phyloP scores from a whole-genome alignment of 2,329 filamentous ascomycete genomes.

The Fusarium proliferatum region DNA sequence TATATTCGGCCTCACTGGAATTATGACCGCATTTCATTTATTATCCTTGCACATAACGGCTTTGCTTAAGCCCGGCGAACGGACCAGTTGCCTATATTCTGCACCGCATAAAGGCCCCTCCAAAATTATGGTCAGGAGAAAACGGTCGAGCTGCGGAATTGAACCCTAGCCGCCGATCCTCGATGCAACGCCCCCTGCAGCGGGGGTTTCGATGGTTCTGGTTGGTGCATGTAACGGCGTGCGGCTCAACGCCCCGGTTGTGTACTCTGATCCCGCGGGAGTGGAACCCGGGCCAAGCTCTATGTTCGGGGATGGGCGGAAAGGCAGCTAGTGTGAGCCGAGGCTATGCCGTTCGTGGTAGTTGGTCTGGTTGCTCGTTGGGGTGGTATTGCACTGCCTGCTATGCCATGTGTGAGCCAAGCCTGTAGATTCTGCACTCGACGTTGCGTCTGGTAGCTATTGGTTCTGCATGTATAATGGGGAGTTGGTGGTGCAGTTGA shows the following conservation, averaged over 20 bases:
- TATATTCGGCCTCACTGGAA: neutral
- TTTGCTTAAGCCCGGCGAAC: neutral
- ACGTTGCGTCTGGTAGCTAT: neutral
- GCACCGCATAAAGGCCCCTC: neutral
- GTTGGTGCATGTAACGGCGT: constrained; percentile 10
- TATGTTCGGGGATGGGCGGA: neutral
- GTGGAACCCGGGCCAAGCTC: neutral
- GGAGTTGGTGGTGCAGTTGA: neutral
- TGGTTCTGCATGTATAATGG: neutral
- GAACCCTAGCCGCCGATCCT: constrained; percentile 1
- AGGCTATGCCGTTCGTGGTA: neutral
- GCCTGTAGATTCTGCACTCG: neutral
- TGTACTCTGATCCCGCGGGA: neutral
- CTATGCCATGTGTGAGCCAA: neutral
- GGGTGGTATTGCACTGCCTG: neutral
- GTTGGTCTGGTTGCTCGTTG: neutral
- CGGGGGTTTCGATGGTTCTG: neutral
- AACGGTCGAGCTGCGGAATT: neutral
- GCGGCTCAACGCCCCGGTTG: neutral
- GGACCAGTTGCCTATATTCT: neutral
- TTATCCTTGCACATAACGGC: neutral
- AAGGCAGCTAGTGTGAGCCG: constrained; percentile 5
- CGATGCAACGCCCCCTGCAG: constrained; percentile 15
- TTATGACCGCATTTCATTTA: neutral
- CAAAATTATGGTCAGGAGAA: neutral